Conservation (phyloP, 495 filamentous ascomycete genomes). For the Aspergillus nidulans region DNA sequence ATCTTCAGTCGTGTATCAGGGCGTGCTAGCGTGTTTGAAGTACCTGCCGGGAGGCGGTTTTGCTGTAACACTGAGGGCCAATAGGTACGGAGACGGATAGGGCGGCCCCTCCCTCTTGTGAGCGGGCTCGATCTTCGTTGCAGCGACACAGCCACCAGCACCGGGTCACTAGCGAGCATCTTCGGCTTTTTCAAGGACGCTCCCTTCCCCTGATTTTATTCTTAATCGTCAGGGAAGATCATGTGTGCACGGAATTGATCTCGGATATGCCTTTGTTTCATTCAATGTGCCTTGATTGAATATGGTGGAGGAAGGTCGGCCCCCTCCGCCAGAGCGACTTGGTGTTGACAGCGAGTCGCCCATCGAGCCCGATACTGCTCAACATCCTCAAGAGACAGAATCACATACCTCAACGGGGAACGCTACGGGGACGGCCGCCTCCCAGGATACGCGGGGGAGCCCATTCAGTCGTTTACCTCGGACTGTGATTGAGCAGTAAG, state of each 20-base stretch:
- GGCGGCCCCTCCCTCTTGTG: not conserved
- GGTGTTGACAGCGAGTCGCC: constrained; percentile 12
- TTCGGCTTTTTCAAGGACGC: not conserved
- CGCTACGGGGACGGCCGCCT: not conserved
- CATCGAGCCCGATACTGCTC: constrained; percentile 2
- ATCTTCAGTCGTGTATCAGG: not conserved
- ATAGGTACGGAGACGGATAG: no score
- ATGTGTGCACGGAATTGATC: constrained; percentile 16
- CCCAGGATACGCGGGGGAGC: constrained; percentile 7
- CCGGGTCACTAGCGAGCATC: constrained; percentile 5
- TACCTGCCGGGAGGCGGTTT: constrained; percentile 1
- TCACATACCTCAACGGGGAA: not conserved
- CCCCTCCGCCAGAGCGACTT: constrained; percentile 15
- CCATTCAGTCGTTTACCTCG: constrained; percentile 27
- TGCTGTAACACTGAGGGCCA: not conserved
- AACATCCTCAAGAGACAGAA: constrained; percentile 6
- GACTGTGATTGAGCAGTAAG: constrained; percentile 28
- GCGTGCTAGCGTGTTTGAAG: constrained; percentile 4
- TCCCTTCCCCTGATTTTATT: not conserved
- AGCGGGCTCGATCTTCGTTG: constrained; percentile 16
- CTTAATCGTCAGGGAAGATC: constrained; percentile 10
- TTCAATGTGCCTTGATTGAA: constrained; percentile 22
- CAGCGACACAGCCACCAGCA: constrained; percentile 22
- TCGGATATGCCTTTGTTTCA: constrained; percentile 8
- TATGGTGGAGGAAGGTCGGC: constrained; percentile 27